Evolutionary conservation across 805 yeast genomes (phyloP), one percentile per base, ranked within the genome.

Genomic region (Candida ficus): DNA sequence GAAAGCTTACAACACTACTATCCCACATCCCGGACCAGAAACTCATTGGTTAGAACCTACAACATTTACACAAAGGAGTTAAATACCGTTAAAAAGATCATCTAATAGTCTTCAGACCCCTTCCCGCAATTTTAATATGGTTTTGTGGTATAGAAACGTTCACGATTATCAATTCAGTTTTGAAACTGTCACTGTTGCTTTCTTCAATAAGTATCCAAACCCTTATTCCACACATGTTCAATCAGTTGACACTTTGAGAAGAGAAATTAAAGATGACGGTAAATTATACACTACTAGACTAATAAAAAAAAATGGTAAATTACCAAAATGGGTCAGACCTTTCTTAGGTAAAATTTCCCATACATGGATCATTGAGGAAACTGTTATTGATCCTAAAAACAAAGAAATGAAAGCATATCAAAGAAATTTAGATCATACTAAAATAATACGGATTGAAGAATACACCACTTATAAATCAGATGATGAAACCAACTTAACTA

Each of bases 171-270:
- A 71, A 38, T 75, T 76, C 58, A 80, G 80, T 50, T 89, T 89
- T 53, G 69, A 71, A 37, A 82, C 91, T 0, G 87, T 85, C 4
- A 71, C 88, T 2, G 66, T 80, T 35, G 95, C 95, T 1, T 81
- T 83, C 57, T 80, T 86, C 63, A 80, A 79, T 63, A 67, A 82
- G 50, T 81, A 80, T 49, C 79, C 79, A 4, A 75, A 75, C 58
- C 98, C 98, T 3, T 89, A 72, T 58, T 81, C 96, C 14, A 67
- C 76, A 9, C 96, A 91, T 64, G 96, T 91, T 11, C 66, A 81
- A 27, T 83, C 95, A 7, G 79, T 78, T 21, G 98, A 90, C 58
- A 84, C 95, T 2, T 57, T 90, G 13, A 78, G 78, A 26, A 65
- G 75, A 38, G 59, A 66, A 44, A 67, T 87, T 16, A 39, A 19